These are phyloP conservation scores for Globisporangium alternatum DNA, from an alignment of 352 stramenopile genomes.

Conservation along the genomic window DNA sequence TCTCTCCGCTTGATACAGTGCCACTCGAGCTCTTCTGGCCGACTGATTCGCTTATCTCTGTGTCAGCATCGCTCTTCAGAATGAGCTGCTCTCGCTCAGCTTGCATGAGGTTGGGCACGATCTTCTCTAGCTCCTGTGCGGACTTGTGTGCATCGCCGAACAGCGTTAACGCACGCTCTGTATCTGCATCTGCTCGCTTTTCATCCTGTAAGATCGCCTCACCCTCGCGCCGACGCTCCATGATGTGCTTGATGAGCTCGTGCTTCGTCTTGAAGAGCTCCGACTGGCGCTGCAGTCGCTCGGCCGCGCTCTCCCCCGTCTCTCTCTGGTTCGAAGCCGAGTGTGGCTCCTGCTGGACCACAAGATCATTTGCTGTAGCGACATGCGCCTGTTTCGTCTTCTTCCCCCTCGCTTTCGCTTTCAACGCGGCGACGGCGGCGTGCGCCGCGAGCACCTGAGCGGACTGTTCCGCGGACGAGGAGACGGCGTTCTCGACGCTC, in stretches of 20 bases:
- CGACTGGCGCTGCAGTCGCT: conserved; percentile 30
- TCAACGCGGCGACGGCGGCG: conserved; percentile 61
- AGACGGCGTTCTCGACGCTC: conserved; percentile 42
- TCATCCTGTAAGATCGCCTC: conserved; percentile 26
- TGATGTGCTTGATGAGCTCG: conserved; percentile 42
- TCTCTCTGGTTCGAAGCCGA: not conserved
- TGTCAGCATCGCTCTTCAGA: not conserved
- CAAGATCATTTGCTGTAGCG: not conserved
- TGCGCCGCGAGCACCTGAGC: conserved; percentile 62
- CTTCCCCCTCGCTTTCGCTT: conserved; percentile 34
- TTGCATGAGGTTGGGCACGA: conserved; percentile 37
- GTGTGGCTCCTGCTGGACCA: not conserved
- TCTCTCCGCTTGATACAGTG: not conserved
- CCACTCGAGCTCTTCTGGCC: not conserved
- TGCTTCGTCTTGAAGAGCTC: conserved; percentile 47
- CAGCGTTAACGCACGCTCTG: conserved; percentile 15
- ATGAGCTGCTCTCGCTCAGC: conserved; percentile 17
- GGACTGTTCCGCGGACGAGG: conserved; percentile 41
- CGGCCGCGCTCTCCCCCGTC: conserved; percentile 2
- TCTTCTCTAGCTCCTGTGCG: conserved; percentile 31
- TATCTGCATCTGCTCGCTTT: conserved; percentile 6
- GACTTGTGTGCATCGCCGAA: conserved; percentile 38
- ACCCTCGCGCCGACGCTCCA: conserved; percentile 36
- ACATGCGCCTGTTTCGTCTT: not conserved
- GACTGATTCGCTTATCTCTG: not conserved